Conservation (phyloP, 768 basidiomycete species). For the Cubamyces lactineus region DNA sequence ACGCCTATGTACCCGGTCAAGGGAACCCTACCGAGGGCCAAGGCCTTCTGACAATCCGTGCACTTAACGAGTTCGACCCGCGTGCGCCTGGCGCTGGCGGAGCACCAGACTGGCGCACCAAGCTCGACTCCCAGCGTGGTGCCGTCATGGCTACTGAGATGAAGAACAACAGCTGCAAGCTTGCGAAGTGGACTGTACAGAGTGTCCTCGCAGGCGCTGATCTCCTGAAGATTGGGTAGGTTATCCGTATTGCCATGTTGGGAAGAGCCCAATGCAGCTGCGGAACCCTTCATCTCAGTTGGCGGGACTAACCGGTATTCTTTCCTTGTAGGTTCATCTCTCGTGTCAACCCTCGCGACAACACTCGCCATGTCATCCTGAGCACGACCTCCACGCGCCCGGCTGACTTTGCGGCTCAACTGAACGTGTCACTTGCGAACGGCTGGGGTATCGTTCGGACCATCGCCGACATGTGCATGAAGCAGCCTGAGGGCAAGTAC, state of each 20-base stretch:
- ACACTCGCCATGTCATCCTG: constrained; percentile 93
- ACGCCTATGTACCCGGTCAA: constrained; percentile 74
- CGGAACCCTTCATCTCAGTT: neutral
- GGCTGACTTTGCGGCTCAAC: constrained; percentile 89
- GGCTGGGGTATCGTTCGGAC: constrained; percentile 99
- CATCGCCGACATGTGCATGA: constrained; percentile 92
- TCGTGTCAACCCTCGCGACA: constrained; percentile 90
- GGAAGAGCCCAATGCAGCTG: neutral
- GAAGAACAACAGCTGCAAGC: constrained; percentile 99
- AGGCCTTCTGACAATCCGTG: constrained; percentile 87
- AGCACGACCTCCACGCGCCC: constrained; percentile 96
- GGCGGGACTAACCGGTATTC: constrained; percentile 2
- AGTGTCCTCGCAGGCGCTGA: constrained; percentile 95
- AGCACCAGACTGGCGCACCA: constrained; percentile 98
- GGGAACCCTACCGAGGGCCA: constrained; percentile 69
- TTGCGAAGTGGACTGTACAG: constrained; percentile 97
- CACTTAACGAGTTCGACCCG: constrained; percentile 96
- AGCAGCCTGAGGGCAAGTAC: constrained; percentile 98
- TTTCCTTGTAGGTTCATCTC: constrained; percentile 79
- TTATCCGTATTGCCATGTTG: constrained; percentile 21
- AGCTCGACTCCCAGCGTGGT: constrained; percentile 93
- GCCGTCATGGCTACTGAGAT: constrained; percentile 99
- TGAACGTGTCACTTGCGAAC: constrained; percentile 92
- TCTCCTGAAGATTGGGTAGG: constrained; percentile 94
- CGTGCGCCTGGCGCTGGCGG: constrained; percentile 89